A percentile compares a stretch with the other conserved stretches of the same genome.
Evolutionary conservation across 257 asterid species (phyloP).

Genomic region (Nemophila menziesii): DNA sequence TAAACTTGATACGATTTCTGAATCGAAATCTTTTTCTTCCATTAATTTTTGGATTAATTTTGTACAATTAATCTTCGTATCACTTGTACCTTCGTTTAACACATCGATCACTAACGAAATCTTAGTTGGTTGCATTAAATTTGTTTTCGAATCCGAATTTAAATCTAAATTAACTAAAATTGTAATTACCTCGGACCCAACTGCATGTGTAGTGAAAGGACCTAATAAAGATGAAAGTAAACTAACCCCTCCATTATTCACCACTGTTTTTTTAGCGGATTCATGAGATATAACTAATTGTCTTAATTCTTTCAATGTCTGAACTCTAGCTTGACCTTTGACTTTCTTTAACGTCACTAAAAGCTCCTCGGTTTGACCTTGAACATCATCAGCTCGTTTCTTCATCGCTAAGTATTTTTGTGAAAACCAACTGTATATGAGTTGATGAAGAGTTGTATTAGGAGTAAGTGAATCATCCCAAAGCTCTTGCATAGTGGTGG

Average conservation of each 20-base stretch:
- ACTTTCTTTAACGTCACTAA: slow-evolving; percentile 38
- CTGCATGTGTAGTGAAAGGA: slow-evolving; percentile 59
- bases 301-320: slow-evolving; percentile 47
- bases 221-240: slow-evolving; percentile 50
- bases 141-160: slow-evolving; percentile 31
- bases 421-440: slow-evolving; percentile 49
- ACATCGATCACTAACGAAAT: slow-evolving; percentile 47
- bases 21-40: slow-evolving; percentile 40
- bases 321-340: slow-evolving; percentile 53
- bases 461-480: slow-evolving; percentile 63
- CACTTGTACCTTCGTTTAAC: slow-evolving; percentile 54
- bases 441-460: slow-evolving; percentile 46
- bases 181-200: slow-evolving; percentile 48
- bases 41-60: slow-evolving; percentile 35
- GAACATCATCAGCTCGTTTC: slow-evolving; percentile 58
- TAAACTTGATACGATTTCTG: slow-evolving; percentile 39
- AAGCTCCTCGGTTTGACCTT: slow-evolving; percentile 47
- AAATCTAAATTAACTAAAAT: slow-evolving; percentile 39
- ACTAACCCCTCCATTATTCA: slow-evolving; percentile 42
- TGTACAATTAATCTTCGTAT: slow-evolving; percentile 48
- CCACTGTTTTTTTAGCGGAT: slow-evolving; percentile 40
- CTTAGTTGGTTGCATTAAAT: slow-evolving; percentile 61
- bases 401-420: slow-evolving; percentile 57
- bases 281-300: slow-evolving; percentile 35
- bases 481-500: slow-evolving; percentile 64